These are phyloP conservation scores for Erodium trifolium DNA, from an alignment of 441 rosid species.

Conservation along the genomic window DNA sequence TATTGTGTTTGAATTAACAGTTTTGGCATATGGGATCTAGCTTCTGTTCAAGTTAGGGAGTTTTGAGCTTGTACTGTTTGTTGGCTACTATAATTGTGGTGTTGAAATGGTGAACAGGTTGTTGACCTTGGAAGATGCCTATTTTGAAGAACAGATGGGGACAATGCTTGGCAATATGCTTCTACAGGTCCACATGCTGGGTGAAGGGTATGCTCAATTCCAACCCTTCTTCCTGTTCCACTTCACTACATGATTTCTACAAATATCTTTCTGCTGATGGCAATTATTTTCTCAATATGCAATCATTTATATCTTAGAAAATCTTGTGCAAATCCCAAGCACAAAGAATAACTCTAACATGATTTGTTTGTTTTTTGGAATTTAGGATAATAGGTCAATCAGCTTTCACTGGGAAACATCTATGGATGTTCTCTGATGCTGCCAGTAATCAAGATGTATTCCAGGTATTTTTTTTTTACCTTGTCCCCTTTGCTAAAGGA, in stretches of 20 bases:
- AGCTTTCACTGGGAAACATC: slow-evolving; percentile 56
- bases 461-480: slow-evolving; percentile 35
- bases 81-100: slow-evolving; percentile 15
- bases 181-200: slow-evolving; percentile 53
- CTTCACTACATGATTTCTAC: background rate
- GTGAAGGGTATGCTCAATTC: slow-evolving; percentile 67
- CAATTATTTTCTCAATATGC: background rate
- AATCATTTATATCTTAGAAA: background rate
- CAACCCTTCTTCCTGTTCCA: background rate
- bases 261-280: background rate
- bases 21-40: background rate
- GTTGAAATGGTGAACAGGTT: slow-evolving; percentile 41
- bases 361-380: slow-evolving; percentile 19
- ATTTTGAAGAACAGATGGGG: slow-evolving; percentile 47
- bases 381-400: slow-evolving; percentile 65
- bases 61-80: background rate
- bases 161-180: slow-evolving; percentile 42
- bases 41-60: background rate
- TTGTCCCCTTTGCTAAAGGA: slow-evolving; percentile 3
- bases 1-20: background rate
- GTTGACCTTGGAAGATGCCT: slow-evolving; percentile 62
- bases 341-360: slow-evolving; percentile 9
- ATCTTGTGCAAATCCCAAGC: background rate
- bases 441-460: slow-evolving; percentile 20
- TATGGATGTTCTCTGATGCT: slow-evolving; percentile 59